Percentiles rank a stretch among this genome's conserved stretches.
phyloP scores from a whole-genome alignment of 306 rosid genomes.

The Trichosanthes truncata region DNA sequence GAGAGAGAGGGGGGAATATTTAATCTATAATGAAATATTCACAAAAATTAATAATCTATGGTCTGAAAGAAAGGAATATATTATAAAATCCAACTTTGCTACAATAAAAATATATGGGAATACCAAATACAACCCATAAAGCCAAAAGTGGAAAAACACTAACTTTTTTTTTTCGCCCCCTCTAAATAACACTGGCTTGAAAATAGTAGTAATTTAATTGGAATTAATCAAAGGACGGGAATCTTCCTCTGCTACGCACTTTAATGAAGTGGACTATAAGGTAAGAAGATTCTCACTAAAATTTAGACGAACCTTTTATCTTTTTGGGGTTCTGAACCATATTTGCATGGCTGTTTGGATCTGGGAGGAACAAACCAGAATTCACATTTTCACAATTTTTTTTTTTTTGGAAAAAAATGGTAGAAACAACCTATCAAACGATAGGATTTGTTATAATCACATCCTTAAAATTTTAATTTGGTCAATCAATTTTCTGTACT shows the following conservation, averaged over 20 bases:
- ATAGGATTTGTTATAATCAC: no score
- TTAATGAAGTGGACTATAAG: constrained; percentile 98
- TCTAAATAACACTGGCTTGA: not conserved
- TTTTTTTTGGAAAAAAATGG: no score
- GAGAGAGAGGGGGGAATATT: not conserved
- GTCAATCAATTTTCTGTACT: no score
- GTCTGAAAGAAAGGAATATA: constrained; percentile 1
- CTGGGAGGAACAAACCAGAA: not conserved
- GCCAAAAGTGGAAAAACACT: not conserved
- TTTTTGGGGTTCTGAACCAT: not conserved
- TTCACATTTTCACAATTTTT: not conserved
- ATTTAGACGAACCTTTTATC: constrained; percentile 22
- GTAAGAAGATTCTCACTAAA: constrained; percentile 82
- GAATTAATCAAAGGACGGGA: constrained; percentile 20
- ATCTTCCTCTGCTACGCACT: constrained; percentile 58
- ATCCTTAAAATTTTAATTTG: no score
- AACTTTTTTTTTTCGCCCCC: not conserved
- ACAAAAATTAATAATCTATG: not conserved
- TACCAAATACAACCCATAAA: not conserved
- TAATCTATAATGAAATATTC: not conserved
- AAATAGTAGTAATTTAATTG: not conserved
- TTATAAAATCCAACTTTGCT: constrained; percentile 4
- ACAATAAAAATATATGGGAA: not conserved
- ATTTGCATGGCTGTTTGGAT: constrained; percentile 1
- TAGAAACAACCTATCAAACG: no score